Base-by-base conservation (phyloP, 1,139 yeast genomes). In the Suhomyces bolitotheri region DNA sequence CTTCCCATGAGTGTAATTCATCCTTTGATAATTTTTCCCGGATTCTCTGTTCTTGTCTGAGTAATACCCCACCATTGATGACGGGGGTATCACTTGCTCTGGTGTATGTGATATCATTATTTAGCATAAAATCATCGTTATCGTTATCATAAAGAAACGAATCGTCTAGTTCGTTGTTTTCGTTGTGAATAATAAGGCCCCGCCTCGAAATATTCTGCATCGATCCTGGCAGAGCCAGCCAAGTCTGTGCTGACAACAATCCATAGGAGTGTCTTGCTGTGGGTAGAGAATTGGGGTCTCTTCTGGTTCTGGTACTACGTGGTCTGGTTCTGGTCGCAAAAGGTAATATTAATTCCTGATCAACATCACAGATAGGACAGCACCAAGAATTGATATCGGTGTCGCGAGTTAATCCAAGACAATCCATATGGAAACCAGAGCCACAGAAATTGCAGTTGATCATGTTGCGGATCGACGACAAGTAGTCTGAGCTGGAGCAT, bases 351-450 rank as follows among this genome's bases (percentile, higher is more conserved):
- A 55, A 38, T 28, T 65, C 71, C 41, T 68, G 73, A 21, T 50
- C 53, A 33, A 44, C 50, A 36, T 70, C 76, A 47, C 76, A 71
- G 29, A 70, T 60, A 13, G 75, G 74, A 47, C 76, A 71, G 41
- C 53, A 60, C 76, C 76, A 71, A 7, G 31, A 44, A 11, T 29
- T 19, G 2, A 43, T 32, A 10, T 37, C 40, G 15, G 26, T 24
- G 11, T 51, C 38, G 29, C 43, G 11, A 4, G 39, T 16, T 25
- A 57, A 34, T 4, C 70, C 71, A 25, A 71, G 49, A 42, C 76
- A 71, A 14, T 46, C 43, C 16, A 49, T 46, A 45, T 71, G 76
- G 46, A 66, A 70, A 11, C 47, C 44, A 13, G 64, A 57, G 7
- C 60, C 59, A 44, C 76, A 71, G 16, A 49, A 48, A 10, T 47